These are phyloP conservation scores for Gracilariopsis chorda DNA, from an alignment of 23 red algal species.

Conservation along the genomic window DNA sequence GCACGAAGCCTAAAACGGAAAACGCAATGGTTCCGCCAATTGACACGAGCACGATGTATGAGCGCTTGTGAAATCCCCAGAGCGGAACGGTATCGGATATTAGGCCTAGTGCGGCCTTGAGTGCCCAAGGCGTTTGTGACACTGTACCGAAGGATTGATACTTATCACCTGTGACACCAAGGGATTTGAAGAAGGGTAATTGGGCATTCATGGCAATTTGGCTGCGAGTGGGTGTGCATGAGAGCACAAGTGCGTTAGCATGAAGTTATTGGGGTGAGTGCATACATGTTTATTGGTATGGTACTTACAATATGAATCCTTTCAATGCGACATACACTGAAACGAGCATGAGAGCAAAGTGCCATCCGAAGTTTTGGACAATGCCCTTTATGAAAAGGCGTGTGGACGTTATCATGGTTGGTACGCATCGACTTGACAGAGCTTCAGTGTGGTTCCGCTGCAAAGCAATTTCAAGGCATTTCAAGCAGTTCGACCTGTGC, in stretches of 20 bases:
- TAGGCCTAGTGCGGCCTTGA: slow-evolving; percentile 68
- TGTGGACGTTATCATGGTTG: slow-evolving; percentile 13
- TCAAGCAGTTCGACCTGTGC: too few species aligned
- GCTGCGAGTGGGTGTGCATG: slow-evolving; percentile 8
- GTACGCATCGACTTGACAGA: too few species aligned
- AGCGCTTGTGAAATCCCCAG: slow-evolving; percentile 64
- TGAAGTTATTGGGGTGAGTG: not conserved
- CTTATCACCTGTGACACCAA: slow-evolving; percentile 64
- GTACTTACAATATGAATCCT: slow-evolving; percentile 59
- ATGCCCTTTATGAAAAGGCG: slow-evolving; percentile 24
- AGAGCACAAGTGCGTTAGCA: not conserved
- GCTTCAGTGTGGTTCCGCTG: too few species aligned
- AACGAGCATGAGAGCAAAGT: slow-evolving; percentile 54
- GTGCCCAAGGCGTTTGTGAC: slow-evolving; percentile 59
- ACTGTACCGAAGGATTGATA: slow-evolving; percentile 70
- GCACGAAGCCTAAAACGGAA: slow-evolving; percentile 23
- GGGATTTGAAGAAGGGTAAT: slow-evolving; percentile 68
- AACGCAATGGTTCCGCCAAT: slow-evolving; percentile 26
- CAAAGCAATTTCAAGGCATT: too few species aligned
- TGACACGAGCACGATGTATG: slow-evolving; percentile 65
- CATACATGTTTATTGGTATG: too few species aligned
- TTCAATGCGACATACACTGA: slow-evolving; percentile 63
- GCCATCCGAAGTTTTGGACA: slow-evolving; percentile 51
- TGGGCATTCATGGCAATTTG: slow-evolving; percentile 26
- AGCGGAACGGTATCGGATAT: slow-evolving; percentile 60